These are phyloP conservation scores for Knufia petricola DNA, from an alignment of 2,329 filamentous ascomycete genomes.

Conservation along the genomic window DNA sequence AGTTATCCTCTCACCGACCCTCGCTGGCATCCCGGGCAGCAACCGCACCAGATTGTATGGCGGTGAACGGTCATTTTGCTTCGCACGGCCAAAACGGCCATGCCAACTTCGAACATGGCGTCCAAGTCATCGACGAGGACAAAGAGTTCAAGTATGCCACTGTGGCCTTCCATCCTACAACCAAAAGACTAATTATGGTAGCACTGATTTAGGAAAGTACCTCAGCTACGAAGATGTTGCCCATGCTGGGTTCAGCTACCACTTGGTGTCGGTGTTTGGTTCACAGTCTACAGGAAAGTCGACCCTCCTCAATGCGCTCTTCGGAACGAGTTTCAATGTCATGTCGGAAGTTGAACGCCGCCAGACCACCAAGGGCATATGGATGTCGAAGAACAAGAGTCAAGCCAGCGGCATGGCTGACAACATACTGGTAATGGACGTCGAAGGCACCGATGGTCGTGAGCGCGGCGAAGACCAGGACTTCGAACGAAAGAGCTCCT, in stretches of 20 bases:
- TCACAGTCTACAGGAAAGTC: constrained; percentile 98
- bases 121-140: constrained; percentile 93
- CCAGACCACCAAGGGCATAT: constrained; percentile 98
- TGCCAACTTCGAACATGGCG: constrained; percentile 69
- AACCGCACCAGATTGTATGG: constrained; percentile 31
- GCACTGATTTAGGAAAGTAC: constrained; percentile 69
- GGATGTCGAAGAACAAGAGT: constrained; percentile 93
- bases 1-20: constrained; percentile 12
- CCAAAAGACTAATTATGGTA: constrained; percentile 31
- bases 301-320: constrained; percentile 88
- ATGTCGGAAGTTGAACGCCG: constrained; percentile 92
- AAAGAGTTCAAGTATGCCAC: constrained; percentile 84
- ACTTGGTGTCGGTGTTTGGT: constrained; percentile 96
- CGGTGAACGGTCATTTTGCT: constrained; percentile 39
- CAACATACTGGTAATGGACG: constrained; percentile 98
- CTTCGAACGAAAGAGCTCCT: constrained; percentile 94
- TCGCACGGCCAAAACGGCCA: constrained; percentile 31
- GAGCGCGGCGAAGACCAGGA: constrained; percentile 97
- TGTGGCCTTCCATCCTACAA: neutral
- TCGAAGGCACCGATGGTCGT: constrained; percentile 92
- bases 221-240: constrained; percentile 70
- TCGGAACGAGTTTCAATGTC: constrained; percentile 91
- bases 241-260: constrained; percentile 94
- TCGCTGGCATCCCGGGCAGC: constrained; percentile 13
- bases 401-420: constrained; percentile 62